phyloP scores from a whole-genome alignment of 2,329 filamentous ascomycete genomes.

The Fusarium caatingaense region DNA sequence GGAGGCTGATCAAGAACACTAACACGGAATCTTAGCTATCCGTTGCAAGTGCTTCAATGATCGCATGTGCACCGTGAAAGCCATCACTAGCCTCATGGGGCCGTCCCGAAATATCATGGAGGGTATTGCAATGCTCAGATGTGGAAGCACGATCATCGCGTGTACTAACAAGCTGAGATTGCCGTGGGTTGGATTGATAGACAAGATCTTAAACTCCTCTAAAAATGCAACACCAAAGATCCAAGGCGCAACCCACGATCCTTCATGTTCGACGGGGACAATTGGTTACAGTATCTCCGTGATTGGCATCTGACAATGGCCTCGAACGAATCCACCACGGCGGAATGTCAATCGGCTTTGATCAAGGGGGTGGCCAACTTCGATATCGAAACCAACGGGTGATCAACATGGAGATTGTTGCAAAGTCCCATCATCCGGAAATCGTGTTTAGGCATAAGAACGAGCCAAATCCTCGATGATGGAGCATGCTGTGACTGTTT shows the following conservation, averaged over 20 bases:
- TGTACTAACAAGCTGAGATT: neutral
- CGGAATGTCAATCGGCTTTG: neutral
- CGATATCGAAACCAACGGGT: constrained; percentile 5
- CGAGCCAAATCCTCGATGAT: neutral
- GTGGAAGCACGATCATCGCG: neutral
- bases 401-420: constrained; percentile 29
- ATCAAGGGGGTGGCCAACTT: constrained; percentile 3
- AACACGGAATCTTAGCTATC: constrained; percentile 7
- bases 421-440: constrained; percentile 7
- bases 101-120: constrained; percentile 1
- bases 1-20: neutral
- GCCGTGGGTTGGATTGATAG: neutral
- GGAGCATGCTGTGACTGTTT: neutral
- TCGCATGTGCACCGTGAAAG: neutral
- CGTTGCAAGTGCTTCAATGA: constrained; percentile 1
- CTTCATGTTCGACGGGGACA: neutral
- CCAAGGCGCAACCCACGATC: neutral
- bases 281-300: constrained; percentile 3
- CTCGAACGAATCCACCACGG: neutral
- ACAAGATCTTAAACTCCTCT: constrained; percentile 5
- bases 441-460: neutral
- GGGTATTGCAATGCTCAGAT: neutral
- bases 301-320: neutral
- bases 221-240: constrained; percentile 13
- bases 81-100: constrained; percentile 4